Evolutionary conservation across 2,329 filamentous ascomycete species (phyloP), one percentile per base, ranked within the genome.

Genomic region (Drechslerella coelobrocha): DNA sequence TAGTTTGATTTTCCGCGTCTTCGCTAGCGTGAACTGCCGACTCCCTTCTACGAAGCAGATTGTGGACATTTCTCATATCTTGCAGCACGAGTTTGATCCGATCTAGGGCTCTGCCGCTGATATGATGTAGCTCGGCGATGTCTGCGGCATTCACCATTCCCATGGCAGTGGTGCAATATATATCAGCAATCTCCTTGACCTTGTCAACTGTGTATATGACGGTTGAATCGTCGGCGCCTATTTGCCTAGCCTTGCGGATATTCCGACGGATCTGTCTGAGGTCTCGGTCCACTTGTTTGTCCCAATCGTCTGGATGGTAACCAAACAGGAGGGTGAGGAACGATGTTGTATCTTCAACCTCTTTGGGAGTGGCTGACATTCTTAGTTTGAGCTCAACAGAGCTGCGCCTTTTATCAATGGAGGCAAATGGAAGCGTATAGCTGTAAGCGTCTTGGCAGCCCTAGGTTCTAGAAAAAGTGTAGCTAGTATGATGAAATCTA

Each of bases 241-340:
- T 26, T 23, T 24, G 21, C 45, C 61, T 69, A 8, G 57, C 51
- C n/a, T 10, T 34, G 10, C 57, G 57, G 21, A 69, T 57, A 8
- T 52, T 55, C 14, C 52, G 55, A 2, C 59, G 51, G 7, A 69
- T 43, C 1, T 56, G 39, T 37, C 43, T 57, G 14, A 69, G 52
- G 53, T 62, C 57, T 19, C 27, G 2, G 3, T 34, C 17, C 7
- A 6, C 24, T 7, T 51, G 27, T 19, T 51, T 19, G 7, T 27
- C 21, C 47, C 9, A 27, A 5, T 21, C 19, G 34, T 57, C 45
- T 2, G 43, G 29, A n/a, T 39, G 6, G 43, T 27, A 50, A 3
- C 55, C 55, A 10, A 60, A 7, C 1, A 60, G 10, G 12, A 60
- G 45, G 2, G 24, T 45, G 39, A 59, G 19, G 26, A 59, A 34